A percentile compares a stretch with the other conserved stretches of the same genome.
Conservation (phyloP, 2,329 filamentous ascomycete genomes). For the Sclerotiophoma versabilis region DNA sequence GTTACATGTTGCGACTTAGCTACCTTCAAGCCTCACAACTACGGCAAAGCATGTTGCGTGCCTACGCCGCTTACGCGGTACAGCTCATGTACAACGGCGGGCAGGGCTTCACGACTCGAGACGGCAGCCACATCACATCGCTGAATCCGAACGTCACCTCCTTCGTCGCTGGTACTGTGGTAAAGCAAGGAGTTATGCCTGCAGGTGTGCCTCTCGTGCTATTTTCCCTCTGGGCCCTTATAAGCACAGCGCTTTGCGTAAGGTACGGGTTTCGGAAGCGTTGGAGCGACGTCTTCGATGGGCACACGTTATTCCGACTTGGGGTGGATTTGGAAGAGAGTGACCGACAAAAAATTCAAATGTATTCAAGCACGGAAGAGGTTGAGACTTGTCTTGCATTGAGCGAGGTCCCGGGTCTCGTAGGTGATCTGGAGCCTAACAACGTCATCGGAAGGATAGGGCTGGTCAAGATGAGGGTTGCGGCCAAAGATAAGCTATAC, state of each 20-base stretch:
- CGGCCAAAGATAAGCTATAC: background rate
- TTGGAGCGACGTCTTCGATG: constrained; percentile 18
- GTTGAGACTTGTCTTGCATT: background rate
- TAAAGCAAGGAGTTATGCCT: constrained; percentile 7
- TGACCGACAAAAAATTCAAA: background rate
- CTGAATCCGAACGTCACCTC: constrained; percentile 3
- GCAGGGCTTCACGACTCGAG: constrained; percentile 5
- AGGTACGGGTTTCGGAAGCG: constrained; percentile 12
- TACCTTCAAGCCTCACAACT: constrained; percentile 11
- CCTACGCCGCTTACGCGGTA: constrained; percentile 9
- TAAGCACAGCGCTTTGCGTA: constrained; percentile 1
- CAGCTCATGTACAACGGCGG: constrained; percentile 16
- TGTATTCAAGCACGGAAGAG: background rate
- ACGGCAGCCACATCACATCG: background rate
- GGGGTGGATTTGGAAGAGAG: background rate
- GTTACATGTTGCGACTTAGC: background rate
- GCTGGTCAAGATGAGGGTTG: background rate
- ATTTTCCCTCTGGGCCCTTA: constrained; percentile 6
- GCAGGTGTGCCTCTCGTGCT: background rate
- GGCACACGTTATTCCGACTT: constrained; percentile 16
- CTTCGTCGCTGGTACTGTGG: constrained; percentile 5
- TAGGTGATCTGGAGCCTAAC: constrained; percentile 1
- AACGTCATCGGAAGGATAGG: constrained; percentile 1
- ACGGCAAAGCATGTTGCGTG: constrained; percentile 3
- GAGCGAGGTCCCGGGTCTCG: background rate